A percentile compares a stretch with the other conserved stretches of the same genome.
These are phyloP conservation scores for Calonectria naviculata DNA, from an alignment of 2,329 filamentous ascomycete species.

Conservation along the genomic window DNA sequence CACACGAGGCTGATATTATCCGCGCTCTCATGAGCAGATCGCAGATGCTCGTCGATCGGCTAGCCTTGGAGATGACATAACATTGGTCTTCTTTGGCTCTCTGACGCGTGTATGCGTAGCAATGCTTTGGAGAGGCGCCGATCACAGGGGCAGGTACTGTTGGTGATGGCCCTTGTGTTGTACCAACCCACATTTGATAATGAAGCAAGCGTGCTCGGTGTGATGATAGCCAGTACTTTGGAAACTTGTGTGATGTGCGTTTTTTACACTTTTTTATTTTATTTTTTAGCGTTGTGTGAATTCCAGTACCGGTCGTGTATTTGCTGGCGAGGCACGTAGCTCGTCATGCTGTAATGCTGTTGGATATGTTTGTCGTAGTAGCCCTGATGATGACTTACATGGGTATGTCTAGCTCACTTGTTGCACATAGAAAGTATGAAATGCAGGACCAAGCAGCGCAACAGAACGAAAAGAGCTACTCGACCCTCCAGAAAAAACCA, in stretches of 20 bases:
- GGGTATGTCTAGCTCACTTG: not conserved
- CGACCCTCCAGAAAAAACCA: no score
- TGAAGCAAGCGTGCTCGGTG: not conserved
- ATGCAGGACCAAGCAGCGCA: not conserved
- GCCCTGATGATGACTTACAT: conserved; percentile 5
- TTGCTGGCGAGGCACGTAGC: not conserved
- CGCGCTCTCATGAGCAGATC: not conserved
- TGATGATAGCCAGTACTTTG: not conserved
- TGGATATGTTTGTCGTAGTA: not conserved
- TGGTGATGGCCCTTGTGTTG: conserved; percentile 9
- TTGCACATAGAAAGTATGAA: not conserved
- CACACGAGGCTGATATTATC: conserved; percentile 9
- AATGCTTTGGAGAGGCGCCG: not conserved
- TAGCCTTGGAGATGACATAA: conserved; percentile 8
- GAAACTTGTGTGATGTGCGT: not conserved
- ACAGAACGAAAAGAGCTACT: not conserved
- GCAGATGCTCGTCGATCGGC: conserved; percentile 14
- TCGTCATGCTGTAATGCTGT: not conserved
- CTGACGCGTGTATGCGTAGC: not conserved
- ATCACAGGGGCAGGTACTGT: conserved; percentile 21
- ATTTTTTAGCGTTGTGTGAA: not conserved
- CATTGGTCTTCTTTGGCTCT: conserved; percentile 1
- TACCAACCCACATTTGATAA: not conserved
- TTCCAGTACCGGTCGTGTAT: not conserved
- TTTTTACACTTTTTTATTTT: not conserved